phyloP scores from a whole-genome alignment of 208 protist species.

The Porcisia hertigi region DNA sequence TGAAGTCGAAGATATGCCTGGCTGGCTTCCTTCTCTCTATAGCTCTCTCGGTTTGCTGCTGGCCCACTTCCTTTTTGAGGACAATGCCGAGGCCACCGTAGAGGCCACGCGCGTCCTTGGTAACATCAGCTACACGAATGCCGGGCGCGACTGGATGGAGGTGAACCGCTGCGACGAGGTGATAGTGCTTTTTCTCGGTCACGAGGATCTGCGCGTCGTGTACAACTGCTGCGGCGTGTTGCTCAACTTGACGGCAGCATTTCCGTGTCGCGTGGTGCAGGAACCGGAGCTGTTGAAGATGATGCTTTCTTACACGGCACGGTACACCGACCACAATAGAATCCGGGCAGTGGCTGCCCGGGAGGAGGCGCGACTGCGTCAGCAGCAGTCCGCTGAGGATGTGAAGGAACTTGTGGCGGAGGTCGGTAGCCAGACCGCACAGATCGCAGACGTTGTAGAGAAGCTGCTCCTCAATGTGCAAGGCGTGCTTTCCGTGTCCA shows the following conservation, averaged over 20 bases:
- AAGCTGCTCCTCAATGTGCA: constrained; percentile 75
- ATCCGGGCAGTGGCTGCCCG: constrained; percentile 38
- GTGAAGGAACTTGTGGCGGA: constrained; percentile 10
- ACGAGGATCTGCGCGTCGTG: constrained; percentile 79
- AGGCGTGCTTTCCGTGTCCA: constrained; percentile 27
- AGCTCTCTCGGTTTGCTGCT: constrained; percentile 53
- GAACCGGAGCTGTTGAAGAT: constrained; percentile 63
- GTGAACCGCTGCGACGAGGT: constrained; percentile 79
- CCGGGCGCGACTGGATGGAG: constrained; percentile 84
- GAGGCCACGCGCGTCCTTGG: constrained; percentile 76
- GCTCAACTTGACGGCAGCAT: constrained; percentile 78
- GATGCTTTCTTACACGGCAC: constrained; percentile 70
- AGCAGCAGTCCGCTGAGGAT: not conserved
- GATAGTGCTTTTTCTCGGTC: constrained; percentile 71
- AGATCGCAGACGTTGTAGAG: constrained; percentile 76
- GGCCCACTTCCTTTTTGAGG: constrained; percentile 69
- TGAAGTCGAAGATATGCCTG: not conserved
- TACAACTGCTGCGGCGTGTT: constrained; percentile 85
- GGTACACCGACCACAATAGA: constrained; percentile 51
- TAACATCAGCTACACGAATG: constrained; percentile 83
- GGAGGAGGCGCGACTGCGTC: constrained; percentile 23
- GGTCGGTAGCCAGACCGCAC: constrained; percentile 49
- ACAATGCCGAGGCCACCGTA: constrained; percentile 72
- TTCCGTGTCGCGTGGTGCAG: constrained; percentile 61
- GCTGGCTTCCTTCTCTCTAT: constrained; percentile 47